Conservation (phyloP, 345 rosid species). For the Salix koriyanagi region DNA sequence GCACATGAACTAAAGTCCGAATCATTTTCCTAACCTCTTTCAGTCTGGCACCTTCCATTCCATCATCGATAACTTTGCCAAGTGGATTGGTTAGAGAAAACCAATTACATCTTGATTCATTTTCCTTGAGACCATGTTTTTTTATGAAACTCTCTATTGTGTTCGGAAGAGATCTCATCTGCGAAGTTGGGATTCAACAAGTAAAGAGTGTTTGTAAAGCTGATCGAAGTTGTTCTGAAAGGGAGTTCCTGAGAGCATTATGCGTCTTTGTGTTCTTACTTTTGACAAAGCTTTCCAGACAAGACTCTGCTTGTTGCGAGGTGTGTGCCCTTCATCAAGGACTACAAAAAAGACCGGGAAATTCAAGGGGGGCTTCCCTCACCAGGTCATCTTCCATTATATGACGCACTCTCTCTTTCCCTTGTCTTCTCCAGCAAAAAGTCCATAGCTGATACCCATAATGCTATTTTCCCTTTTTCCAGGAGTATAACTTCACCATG, state of each 20-base stretch:
- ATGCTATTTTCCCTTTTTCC: constrained; percentile 49
- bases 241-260: constrained; percentile 78
- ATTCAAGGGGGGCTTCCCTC: constrained; percentile 37
- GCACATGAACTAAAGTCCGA: constrained; percentile 66
- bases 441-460: constrained; percentile 53
- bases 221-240: constrained; percentile 78
- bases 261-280: constrained; percentile 48
- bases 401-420: constrained; percentile 8
- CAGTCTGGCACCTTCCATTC: constrained; percentile 10
- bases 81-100: constrained; percentile 29
- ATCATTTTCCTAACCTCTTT: constrained; percentile 33
- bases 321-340: constrained; percentile 79
- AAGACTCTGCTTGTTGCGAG: constrained; percentile 49
- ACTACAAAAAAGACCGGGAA: constrained; percentile 43
- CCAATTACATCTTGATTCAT: constrained; percentile 31
- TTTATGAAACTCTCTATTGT: not conserved
- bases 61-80: constrained; percentile 21
- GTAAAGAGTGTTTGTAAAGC: constrained; percentile 49
- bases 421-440: constrained; percentile 42
- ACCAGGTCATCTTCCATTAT: constrained; percentile 18
- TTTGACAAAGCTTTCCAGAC: constrained; percentile 55
- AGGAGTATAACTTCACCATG: constrained; percentile 53
- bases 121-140: not conserved
- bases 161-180: not conserved
- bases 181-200: constrained; percentile 46